Base-by-base conservation (phyloP, 495 filamentous ascomycete genomes). In the Parathielavia appendiculata region DNA sequence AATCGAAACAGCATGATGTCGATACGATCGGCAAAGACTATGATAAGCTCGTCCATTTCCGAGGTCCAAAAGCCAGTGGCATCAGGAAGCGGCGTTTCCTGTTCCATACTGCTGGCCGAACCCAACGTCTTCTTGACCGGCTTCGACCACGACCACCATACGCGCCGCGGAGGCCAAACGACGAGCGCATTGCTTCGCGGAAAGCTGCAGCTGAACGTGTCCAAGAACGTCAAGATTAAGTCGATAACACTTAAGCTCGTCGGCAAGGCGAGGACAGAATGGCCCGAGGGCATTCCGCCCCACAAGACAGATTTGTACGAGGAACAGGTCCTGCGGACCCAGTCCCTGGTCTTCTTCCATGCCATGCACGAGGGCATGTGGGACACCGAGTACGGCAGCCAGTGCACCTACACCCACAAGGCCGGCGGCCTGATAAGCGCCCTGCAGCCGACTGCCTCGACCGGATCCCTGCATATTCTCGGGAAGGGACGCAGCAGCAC, bases 271-370 rank as follows among this genome's bases (percentile, higher is more conserved):
- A 84, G 87, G 60, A 98, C 93, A 0, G 91, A 96, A 67, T 98
- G 93, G 93, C 93, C 95, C 20, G 93, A 98, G 78, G 93, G 92
- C 35, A 96, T 98, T 20, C 95, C 93, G 7, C 95, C 93, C 1
- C 81, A 82, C 60, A 97, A 95, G 69, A 77, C 85, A 0, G 87
- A 95, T 54, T 86, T 88, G 59, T 86, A 84, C 66, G 92, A 98
- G 59, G 89, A 82, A 72, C 82, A 92, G 73, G 83, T 79, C 9
- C 79, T 92, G 54, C 84, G 88, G 72, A 83, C 82, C 41, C 88
- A 91, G 62, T 87, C 83, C 2, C 80, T 91, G 70, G 86, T 90
- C 0, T 92, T 92, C 69, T 93, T 91, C 73, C 89, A 92, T 62
- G 88, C 88, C 12, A 80, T 86, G 58, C 75, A 80, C 52, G 71